A percentile compares a stretch with the other conserved stretches of the same genome.
Evolutionary conservation across 2,329 filamentous ascomycete genomes (phyloP).

Genomic region (Volutella citrinella): DNA sequence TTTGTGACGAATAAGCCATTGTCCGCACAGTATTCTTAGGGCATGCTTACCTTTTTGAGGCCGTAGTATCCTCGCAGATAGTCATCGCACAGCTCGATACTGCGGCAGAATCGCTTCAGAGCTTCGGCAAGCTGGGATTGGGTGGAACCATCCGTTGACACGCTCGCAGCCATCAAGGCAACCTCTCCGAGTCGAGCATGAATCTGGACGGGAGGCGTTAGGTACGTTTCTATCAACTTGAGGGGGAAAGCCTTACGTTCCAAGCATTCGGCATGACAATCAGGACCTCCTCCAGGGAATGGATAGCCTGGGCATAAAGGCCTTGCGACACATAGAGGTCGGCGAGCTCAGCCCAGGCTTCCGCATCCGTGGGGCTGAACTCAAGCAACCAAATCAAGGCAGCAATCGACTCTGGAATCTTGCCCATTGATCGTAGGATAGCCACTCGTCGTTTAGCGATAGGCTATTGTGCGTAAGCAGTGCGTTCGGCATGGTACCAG

Average conservation of each 20-base stretch:
- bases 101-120: constrained; percentile 81
- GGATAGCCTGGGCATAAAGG: constrained; percentile 78
- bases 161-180: constrained; percentile 65
- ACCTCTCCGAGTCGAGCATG: constrained; percentile 86
- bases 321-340: constrained; percentile 82
- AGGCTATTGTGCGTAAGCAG: constrained; percentile 51
- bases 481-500: neutral
- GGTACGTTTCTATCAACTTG: constrained; percentile 4
- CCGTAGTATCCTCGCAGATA: constrained; percentile 93
- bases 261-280: constrained; percentile 87
- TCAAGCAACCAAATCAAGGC: constrained; percentile 75
- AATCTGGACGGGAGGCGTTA: constrained; percentile 53
- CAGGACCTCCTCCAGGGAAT: constrained; percentile 85
- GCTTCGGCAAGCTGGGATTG: constrained; percentile 65
- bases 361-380: constrained; percentile 82
- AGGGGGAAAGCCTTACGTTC: constrained; percentile 61
- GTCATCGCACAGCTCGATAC: constrained; percentile 89
- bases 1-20: constrained; percentile 6
- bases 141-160: constrained; percentile 37
- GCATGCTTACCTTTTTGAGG: constrained; percentile 70
- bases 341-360: constrained; percentile 89
- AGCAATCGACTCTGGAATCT: constrained; percentile 67
- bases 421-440: constrained; percentile 71
- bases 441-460: constrained; percentile 83
- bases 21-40: too few species aligned